A percentile compares a stretch with the other conserved stretches of the same genome.
phyloP scores from a whole-genome alignment of 163 green algal species.

The Scenedesmus sp. region DNA sequence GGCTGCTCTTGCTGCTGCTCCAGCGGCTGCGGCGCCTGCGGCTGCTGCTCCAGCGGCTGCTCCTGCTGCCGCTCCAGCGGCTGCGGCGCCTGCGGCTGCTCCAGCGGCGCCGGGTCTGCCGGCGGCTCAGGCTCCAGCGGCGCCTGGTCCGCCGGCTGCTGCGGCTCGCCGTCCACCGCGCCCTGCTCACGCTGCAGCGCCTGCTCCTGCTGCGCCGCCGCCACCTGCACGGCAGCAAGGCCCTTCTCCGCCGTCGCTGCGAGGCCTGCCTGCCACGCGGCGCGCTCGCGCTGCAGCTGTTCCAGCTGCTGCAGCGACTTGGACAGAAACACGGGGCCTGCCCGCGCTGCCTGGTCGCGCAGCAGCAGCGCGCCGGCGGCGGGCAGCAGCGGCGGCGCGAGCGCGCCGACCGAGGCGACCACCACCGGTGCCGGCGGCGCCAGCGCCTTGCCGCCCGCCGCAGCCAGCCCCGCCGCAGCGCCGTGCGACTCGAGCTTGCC shows the following conservation, averaged over 20 bases:
- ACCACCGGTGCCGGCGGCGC: no score
- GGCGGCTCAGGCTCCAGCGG: not conserved
- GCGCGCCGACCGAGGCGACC: no score
- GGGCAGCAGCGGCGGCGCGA: no score
- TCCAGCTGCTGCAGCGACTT: not conserved
- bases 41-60: no score
- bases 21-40: no score
- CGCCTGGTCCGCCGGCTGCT: not conserved
- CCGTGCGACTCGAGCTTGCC: no score
- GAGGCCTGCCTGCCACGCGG: not conserved
- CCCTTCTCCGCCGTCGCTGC: constrained; percentile 16
- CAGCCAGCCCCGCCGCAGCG: no score
- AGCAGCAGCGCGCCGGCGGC: not conserved
- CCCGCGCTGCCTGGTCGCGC: not conserved
- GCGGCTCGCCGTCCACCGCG: no score
- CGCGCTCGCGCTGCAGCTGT: not conserved
- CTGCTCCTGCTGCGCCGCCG: not conserved
- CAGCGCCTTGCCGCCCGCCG: no score
- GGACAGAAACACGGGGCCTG: not conserved
- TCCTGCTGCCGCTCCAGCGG: not conserved
- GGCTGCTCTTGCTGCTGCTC: no score
- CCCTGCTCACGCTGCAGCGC: not conserved
- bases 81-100: no score
- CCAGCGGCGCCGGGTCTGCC: not conserved
- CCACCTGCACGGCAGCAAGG: no score